Evolutionary conservation across 2,329 filamentous ascomycete genomes (phyloP), one percentile per base, ranked within the genome.

Genomic region (Trichoderma semiorbis): DNA sequence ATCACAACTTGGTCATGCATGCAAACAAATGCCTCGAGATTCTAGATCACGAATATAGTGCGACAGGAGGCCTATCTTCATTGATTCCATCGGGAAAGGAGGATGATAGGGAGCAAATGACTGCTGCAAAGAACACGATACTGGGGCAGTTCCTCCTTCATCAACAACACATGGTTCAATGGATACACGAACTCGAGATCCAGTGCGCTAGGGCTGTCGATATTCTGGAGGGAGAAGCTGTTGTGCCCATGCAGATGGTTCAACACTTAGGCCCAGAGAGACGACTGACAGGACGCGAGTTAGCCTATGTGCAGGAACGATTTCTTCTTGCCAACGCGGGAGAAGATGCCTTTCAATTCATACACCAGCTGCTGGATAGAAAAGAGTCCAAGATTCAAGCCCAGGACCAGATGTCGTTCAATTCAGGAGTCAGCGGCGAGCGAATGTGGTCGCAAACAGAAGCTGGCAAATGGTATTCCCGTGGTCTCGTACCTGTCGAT

Each of bases 21-120:
- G 87, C 88, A 72, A 90, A 90, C 76, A 83, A 86, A 72, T 86
- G 88, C 65, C 84, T 90, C 7, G 88, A 90, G 79, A 81, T 86
- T 2, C 83, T 90, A 7, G 88, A 90, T 74, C 87, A 90, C 76
- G 88, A 90, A 77, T 88, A 85, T 75, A 83, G 83, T 57, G 81
- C 84, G 30, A 85, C 86, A 43, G 88, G 88, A 18, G 88, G 88
- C 3, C 79, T 90, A 21, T 80, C 90, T 55, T 84, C 85, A 21
- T 79, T 90, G 8, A 82, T 90, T 1, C 88, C 88, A 0, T 80
- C 81, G 3, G 80, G 82, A 18, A 77, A 78, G 3, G 78, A 78
- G 7, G 74, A 79, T 7, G 79, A 80, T 67, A 75, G 75, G 18
- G 77, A 80, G 14, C 80, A 85, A 64, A 79, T 84, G 32, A 75